Evolutionary conservation across 192 early-diverging fungal species (phyloP), one percentile per base, ranked within the genome.

Genomic region (Umbelopsis sp.): DNA sequence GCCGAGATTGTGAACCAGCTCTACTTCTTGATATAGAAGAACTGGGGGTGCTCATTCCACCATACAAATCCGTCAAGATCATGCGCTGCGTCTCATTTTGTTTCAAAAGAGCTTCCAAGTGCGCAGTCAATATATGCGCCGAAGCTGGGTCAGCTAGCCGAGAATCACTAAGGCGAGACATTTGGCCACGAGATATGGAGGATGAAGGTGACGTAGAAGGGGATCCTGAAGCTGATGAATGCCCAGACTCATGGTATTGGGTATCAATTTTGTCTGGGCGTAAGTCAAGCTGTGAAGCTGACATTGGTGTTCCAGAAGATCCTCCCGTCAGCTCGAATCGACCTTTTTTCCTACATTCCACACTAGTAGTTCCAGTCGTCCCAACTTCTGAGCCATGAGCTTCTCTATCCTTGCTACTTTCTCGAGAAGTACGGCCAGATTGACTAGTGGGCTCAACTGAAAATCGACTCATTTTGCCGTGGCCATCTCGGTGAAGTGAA

Each of bases 11-110:
- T 49, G 68, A 74, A 35, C 44, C 68, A 44, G 64, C 50, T 15
- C 68, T 48, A 53, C 49, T 66, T 46, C 64, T 49, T 7, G 46
- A 35, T 8, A 64, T 52, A 16, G 20, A 33, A 35, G 68, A 22
- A 3, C 21, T 44, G 46, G 49, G 18, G 4, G 49, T 10, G 8
- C 53, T 16, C 23, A 66, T 46, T 4, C 37, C 48, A 27, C 3
- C n/a, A 4, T 66, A 16, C 16, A 82, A 51, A 20, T 84, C 85
- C 4, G 53, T 67, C 10, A 86, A 30, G 7, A 84, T 58, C 21
- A 22, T 64, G 7, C 78, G 77, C 50, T 84, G 82, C 3, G 69
- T 70, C 27, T 86, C 85, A 27, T 81, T 86, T 48, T 86, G 85
- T 20, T 81, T 76, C 23, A 84, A 74, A 0, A 86, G 70, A 0